Base-by-base conservation (phyloP, 768 basidiomycete genomes). In the Kockovaella imperatae region DNA sequence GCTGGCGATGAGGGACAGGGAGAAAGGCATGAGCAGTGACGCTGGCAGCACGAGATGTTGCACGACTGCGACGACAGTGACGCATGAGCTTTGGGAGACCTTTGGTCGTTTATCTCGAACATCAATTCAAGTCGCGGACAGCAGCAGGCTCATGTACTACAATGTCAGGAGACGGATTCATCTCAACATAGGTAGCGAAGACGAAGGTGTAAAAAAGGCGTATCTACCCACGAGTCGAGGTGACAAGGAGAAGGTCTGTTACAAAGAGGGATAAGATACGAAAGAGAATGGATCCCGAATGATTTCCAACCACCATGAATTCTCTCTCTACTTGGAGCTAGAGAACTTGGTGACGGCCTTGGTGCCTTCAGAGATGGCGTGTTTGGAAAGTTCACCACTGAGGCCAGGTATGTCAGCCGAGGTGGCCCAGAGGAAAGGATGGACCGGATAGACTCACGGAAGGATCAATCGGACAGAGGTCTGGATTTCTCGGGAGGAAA, bases 401-500 rank as follows among this genome's bases (percentile, higher is more conserved):
- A 17, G 8, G 28, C 8, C 5, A n/a, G n/a, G n/a, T n/a, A n/a
- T 15, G 46, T 45, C 35, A 54, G 43, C 25, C 5, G 20, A 20
- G 34, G 23, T 20, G 10, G 23, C 7, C 38, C 6, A 25, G 24
- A 48, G n/a, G 48, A 23, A 35, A 13, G 18, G 18, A 49, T 21
- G 23, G 43, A 31, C 4, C 14, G 41, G 47, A n/a, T n/a, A n/a
- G n/a, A n/a, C n/a, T 52, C 47, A 52, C 35, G 93, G 90, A 21
- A 99, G 84, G 73, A 99, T 93, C 47, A 96, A 81, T 56, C 93
- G 86, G 45, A 97, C 95, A 35, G 90, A 80, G 30, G 93, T 97
- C 73, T 97, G 91, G 60, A 96, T 96, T 75, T 97, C 91, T 56
- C 91, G 88, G 42, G 90, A 95, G 32, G 93, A 95, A 71, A 97